These are phyloP conservation scores for Paraleonurus japonicus DNA, from an alignment of 257 asterid species.

Conservation along the genomic window DNA sequence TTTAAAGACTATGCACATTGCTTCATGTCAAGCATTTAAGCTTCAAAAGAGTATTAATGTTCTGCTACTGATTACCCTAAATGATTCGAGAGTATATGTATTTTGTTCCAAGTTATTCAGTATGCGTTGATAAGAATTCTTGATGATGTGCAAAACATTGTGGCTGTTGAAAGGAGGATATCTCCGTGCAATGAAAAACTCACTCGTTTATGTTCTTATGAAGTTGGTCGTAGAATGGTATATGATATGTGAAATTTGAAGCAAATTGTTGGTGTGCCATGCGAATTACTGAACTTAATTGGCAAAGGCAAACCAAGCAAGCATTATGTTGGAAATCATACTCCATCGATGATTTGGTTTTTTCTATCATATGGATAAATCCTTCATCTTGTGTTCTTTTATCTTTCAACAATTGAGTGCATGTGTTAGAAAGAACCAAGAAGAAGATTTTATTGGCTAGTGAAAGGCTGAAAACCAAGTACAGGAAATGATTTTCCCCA, in stretches of 20 bases:
- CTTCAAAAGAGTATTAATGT: neutral
- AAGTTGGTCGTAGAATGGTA: neutral
- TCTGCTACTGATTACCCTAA: neutral
- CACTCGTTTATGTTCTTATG: neutral
- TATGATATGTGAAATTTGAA: neutral
- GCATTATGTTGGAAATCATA: conserved; percentile 2
- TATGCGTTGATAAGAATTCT: neutral
- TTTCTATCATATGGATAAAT: neutral
- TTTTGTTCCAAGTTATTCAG: neutral
- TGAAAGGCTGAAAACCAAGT: no score
- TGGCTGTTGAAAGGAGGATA: neutral
- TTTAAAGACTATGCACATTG: neutral
- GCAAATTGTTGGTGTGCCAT: conserved; percentile 10
- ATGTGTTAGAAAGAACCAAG: no score
- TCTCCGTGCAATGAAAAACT: neutral
- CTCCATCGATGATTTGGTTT: neutral
- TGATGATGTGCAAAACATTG: neutral
- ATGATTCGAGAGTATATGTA: neutral
- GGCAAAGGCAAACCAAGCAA: neutral
- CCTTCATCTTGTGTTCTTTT: neutral
- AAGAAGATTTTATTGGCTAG: no score
- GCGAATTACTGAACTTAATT: neutral
- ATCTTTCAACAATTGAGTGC: neutral
- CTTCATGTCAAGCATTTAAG: neutral
- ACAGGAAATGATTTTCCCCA: no score